Evolutionary conservation across 768 basidiomycete genomes (phyloP), one percentile per base, ranked within the genome.

Genomic region (Paxillus ammoniavirescens): DNA sequence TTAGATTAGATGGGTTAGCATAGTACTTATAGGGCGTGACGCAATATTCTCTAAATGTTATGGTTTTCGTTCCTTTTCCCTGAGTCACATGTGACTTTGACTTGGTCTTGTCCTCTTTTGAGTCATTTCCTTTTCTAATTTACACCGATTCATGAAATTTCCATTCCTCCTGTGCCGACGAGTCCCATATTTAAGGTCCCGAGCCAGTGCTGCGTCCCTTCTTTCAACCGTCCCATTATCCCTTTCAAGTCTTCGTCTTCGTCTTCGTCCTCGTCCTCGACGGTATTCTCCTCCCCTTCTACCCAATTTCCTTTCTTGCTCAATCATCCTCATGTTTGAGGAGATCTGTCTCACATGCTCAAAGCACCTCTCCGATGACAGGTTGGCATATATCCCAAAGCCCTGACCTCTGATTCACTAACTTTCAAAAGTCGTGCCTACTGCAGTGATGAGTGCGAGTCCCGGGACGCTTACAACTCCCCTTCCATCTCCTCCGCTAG

Each of bases 321-420:
- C 59, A 46, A n/a, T 50, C 53, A 31, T 49, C 52, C 63, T 61
- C 62, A 91, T 90, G 88, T 89, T 87, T 70, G 84, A 88, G 78
- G 87, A 89, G 76, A 77, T 84, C 63, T 91, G 89, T 66, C 77
- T 91, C 53, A 73, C 79, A 49, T 91, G 89, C 66, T 85, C 87
- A 49, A 83, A 80, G 69, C 81, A 81, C 50, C 77, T 88, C 61
- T 66, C 69, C 57, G 82, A 79, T 69, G 82, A 84, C 68, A 80
- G 79, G 86, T 87, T 75, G 58, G 78, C 72, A 50, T 53, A 45
- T 58, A 49, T 59, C 59, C 57, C 47, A 49, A 28, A 31, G 8
- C 12, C 54, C 35, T 51, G 42, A 12, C 33, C 38, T 47, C 41
- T 59, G 48, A 50, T 51, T 40, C 53, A 3, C 65, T 53, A 58